Evolutionary conservation across 352 stramenopile genomes (phyloP).

Genomic region (Blastocystis sp.): DNA sequence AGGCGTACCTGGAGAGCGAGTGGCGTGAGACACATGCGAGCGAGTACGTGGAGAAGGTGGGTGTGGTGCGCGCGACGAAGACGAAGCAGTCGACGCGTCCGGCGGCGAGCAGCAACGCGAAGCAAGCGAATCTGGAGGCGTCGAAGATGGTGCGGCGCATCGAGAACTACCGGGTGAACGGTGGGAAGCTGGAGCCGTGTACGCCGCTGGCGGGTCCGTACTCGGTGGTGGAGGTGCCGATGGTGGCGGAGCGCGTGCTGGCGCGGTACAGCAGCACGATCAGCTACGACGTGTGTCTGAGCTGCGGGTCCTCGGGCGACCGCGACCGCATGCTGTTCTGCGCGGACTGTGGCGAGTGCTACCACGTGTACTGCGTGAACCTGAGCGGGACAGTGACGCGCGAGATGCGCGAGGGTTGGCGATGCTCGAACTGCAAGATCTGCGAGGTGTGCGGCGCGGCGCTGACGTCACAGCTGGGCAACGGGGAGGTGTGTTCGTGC

Average conservation of each 20-base stretch:
- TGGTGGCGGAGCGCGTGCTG: background rate
- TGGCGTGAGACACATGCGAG: background rate
- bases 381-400: background rate
- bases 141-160: conserved; percentile 38
- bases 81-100: background rate
- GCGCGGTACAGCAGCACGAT: conserved; percentile 9
- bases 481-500: conserved; percentile 13
- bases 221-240: background rate
- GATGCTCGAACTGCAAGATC: conserved; percentile 35
- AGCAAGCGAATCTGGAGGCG: conserved; percentile 16
- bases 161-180: conserved; percentile 2
- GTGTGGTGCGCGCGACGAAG: background rate
- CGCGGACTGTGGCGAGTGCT: conserved; percentile 30
- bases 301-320: conserved; percentile 25
- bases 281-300: conserved; percentile 10
- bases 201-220: conserved; percentile 4
- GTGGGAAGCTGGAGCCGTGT: background rate
- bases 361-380: conserved; percentile 31
- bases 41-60: conserved; percentile 20
- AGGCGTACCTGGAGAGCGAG: background rate
- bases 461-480: background rate
- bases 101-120: conserved; percentile 8
- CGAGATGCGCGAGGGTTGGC: conserved; percentile 24
- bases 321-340: conserved; percentile 43
- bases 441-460: conserved; percentile 18